These are phyloP conservation scores for Talaromyces trachyspermus DNA, from an alignment of 495 filamentous ascomycete species.

Conservation along the genomic window DNA sequence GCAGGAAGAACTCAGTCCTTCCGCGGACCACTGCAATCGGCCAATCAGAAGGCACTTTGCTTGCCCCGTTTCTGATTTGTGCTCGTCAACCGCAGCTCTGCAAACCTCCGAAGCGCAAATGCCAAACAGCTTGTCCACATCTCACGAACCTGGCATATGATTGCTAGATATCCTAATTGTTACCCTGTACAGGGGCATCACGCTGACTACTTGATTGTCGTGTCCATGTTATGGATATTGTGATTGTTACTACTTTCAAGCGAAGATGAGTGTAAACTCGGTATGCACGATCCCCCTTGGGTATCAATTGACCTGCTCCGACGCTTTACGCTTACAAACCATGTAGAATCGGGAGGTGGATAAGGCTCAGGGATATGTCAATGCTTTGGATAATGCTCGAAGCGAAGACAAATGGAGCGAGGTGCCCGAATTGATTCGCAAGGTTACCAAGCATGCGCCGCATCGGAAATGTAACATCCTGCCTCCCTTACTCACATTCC, in stretches of 20 bases:
- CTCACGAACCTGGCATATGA: neutral
- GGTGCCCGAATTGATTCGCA: conserved; percentile 81
- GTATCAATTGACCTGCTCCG: neutral
- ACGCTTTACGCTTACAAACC: too few species aligned
- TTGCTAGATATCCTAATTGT: too few species aligned
- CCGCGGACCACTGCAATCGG: neutral
- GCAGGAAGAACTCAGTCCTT: neutral
- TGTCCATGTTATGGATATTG: conserved; percentile 3
- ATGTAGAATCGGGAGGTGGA: conserved; percentile 40
- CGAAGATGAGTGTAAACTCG: conserved; percentile 5
- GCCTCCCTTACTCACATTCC: conserved; percentile 9
- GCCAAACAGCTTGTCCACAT: neutral
- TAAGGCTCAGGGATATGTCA: conserved; percentile 75
- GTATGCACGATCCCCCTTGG: neutral
- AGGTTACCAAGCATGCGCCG: conserved; percentile 88
- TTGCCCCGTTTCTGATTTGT: neutral
- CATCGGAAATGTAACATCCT: conserved; percentile 66
- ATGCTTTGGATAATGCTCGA: conserved; percentile 74
- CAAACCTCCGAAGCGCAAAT: neutral
- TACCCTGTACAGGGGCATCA: neutral
- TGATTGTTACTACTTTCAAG: neutral
- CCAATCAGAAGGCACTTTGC: neutral
- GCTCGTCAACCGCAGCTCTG: neutral
- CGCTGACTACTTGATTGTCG: neutral
- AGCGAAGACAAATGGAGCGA: conserved; percentile 84